Percentiles rank a stretch among this genome's conserved stretches.
These are phyloP conservation scores for Malassezia pachydermatis DNA, from an alignment of 1,284 basidiomycete species.

Conservation along the genomic window DNA sequence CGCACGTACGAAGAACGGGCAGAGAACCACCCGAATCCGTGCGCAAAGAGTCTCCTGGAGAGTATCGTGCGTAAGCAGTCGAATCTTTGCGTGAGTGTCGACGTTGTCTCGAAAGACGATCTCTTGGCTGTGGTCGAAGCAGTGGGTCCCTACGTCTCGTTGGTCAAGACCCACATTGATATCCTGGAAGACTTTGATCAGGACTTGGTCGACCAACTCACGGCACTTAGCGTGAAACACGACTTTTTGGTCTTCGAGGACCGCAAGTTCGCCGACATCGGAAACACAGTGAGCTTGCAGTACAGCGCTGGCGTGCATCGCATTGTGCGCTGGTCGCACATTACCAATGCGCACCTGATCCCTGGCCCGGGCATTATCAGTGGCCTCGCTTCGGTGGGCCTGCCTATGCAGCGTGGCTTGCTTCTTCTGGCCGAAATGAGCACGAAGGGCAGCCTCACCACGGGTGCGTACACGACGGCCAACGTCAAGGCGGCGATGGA, in stretches of 20 bases:
- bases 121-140: conserved; percentile 76
- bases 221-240: conserved; percentile 64
- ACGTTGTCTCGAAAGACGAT: conserved; percentile 72
- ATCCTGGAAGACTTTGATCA: conserved; percentile 83
- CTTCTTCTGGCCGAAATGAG: conserved; percentile 95
- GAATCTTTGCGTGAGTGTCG: conserved; percentile 89
- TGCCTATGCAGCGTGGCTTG: conserved; percentile 72
- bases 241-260: conserved; percentile 98
- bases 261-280: conserved; percentile 97
- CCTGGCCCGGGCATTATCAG: conserved; percentile 86
- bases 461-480: conserved; percentile 70
- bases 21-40: conserved; percentile 29
- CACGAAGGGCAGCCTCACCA: conserved; percentile 73
- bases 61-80: conserved; percentile 78
- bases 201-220: conserved; percentile 62
- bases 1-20: conserved; percentile 31
- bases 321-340: conserved; percentile 90
- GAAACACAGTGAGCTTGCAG: conserved; percentile 90
- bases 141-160: conserved; percentile 78
- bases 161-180: conserved; percentile 98
- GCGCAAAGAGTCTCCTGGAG: conserved; percentile 55
- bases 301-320: conserved; percentile 87
- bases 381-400: conserved; percentile 74
- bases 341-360: conserved; percentile 87
- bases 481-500: conserved; percentile 56